Base-by-base conservation (phyloP, 2,329 filamentous ascomycete species). In the Alternaria tenuissima region DNA sequence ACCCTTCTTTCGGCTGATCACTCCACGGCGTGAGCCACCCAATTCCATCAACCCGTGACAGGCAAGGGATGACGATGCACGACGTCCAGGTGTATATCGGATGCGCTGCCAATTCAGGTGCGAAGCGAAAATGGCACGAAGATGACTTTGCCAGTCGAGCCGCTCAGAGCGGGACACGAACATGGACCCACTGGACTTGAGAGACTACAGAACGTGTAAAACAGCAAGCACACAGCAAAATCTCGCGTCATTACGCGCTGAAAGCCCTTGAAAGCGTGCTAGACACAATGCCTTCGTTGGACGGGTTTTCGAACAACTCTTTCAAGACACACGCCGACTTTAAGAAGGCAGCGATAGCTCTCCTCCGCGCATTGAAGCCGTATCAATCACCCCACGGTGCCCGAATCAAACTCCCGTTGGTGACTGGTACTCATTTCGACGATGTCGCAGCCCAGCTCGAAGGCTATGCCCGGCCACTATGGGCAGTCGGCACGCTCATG, bases 381-480 rank as follows among this genome's bases (percentile, higher is more conserved):
- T 75, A 76, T 12, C 75, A 76, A 18, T 76, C 74, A 3, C 56
- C 67, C 0, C 66, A 68, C n/a, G 72, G 75, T 32, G 75, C 75
- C 7, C 67, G 75, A 5, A 73, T 77, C 34, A 69, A 55, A 52
- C 70, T 77, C 1, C 71, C 73, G 4, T 52, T 77, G 14, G 64
- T 60, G 14, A 77, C 72, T 9, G 75, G 75, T 11, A 77, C 75
- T 2, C 75, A 77, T 52, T 77, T 77, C 18, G 75, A 77, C 57
- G 73, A 77, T 44, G 63, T 75, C 24, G 75, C 75, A 8, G 75
- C 75, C 5, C 74, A 77, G 48, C 68, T 77, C 3, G 75, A 77
- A 65, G 75, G 75, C 7, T 77, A 62, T 54, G 75, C 75, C 2
- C 75, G 75, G 7, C 68, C 74, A 0, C 53, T 77, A 36, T 77